These are phyloP conservation scores for Alliaria petiolata DNA, from an alignment of 345 rosid genomes.

Conservation along the genomic window DNA sequence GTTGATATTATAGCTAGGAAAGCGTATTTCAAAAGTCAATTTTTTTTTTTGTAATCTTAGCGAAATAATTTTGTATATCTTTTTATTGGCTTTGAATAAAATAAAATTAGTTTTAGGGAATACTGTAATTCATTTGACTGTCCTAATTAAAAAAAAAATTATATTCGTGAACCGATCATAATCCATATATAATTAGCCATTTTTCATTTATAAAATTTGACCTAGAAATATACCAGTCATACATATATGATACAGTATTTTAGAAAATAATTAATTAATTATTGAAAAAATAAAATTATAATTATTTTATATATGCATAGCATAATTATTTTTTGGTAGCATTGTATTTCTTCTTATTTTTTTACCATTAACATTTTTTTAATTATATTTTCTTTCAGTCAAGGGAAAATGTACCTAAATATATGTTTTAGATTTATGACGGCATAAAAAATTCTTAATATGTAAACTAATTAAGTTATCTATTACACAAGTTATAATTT, in stretches of 20 bases:
- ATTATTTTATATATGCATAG: not conserved
- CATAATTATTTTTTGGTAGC: not conserved
- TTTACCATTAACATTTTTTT: not conserved
- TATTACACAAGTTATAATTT: not conserved
- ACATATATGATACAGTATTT: not conserved
- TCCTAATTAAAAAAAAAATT: not conserved
- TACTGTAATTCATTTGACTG: not conserved
- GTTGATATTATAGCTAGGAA: not conserved
- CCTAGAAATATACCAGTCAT: not conserved
- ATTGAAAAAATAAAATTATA: not conserved
- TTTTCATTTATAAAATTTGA: not conserved
- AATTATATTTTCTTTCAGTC: not conserved
- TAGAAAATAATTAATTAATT: no score
- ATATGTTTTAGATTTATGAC: not conserved
- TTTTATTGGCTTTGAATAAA: not conserved
- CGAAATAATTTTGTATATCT: not conserved
- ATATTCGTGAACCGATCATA: not conserved
- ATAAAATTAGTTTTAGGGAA: not conserved
- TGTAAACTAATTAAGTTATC: not conserved
- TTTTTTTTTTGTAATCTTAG: no score
- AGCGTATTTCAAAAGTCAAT: not conserved
- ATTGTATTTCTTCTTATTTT: not conserved
- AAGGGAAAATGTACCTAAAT: not conserved
- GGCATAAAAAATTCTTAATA: not conserved
- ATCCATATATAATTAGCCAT: not conserved